Evolutionary conservation across 805 yeast genomes (phyloP).

Genomic region (Metschnikowia corniflorae): DNA sequence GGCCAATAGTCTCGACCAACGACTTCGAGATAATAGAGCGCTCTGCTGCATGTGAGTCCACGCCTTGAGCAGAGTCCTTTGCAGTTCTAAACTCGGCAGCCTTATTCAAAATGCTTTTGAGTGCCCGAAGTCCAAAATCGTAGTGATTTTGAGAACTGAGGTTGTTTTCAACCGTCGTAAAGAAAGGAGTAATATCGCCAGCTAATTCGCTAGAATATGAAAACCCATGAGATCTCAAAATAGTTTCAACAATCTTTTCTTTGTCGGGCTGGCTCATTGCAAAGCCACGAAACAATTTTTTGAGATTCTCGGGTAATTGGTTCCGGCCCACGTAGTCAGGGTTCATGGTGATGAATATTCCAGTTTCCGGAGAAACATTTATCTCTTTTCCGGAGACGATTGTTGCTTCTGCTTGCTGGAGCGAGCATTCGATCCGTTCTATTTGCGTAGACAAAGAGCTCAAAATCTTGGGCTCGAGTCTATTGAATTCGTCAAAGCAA

Average conservation of each 20-base stretch:
- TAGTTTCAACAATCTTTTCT: constrained; percentile 61
- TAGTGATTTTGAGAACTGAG: constrained; percentile 67
- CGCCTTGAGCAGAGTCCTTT: background rate
- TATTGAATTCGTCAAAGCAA: constrained; percentile 92
- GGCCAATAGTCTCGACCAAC: constrained; percentile 59
- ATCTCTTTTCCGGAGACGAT: constrained; percentile 43
- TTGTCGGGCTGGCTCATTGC: constrained; percentile 73
- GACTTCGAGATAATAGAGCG: constrained; percentile 28
- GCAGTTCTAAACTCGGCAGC: constrained; percentile 39
- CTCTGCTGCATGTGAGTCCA: constrained; percentile 6
- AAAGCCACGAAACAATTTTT: constrained; percentile 70
- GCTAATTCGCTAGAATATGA: constrained; percentile 44
- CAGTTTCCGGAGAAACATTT: constrained; percentile 47
- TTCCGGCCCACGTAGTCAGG: constrained; percentile 86
- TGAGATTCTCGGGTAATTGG: constrained; percentile 78
- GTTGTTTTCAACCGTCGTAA: constrained; percentile 36
- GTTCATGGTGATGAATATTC: constrained; percentile 86
- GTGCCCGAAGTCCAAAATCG: constrained; percentile 84
- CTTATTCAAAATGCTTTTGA: constrained; percentile 61
- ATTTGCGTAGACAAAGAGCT: constrained; percentile 85
- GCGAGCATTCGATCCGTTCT: constrained; percentile 61
- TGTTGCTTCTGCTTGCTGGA: constrained; percentile 29
- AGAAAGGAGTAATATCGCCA: constrained; percentile 49
- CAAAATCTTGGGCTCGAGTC: constrained; percentile 64
- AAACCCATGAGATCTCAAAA: constrained; percentile 76